Evolutionary conservation across 2,329 filamentous ascomycete species (phyloP), one percentile per base, ranked within the genome.

Genomic region (Ascochyta lentis): DNA sequence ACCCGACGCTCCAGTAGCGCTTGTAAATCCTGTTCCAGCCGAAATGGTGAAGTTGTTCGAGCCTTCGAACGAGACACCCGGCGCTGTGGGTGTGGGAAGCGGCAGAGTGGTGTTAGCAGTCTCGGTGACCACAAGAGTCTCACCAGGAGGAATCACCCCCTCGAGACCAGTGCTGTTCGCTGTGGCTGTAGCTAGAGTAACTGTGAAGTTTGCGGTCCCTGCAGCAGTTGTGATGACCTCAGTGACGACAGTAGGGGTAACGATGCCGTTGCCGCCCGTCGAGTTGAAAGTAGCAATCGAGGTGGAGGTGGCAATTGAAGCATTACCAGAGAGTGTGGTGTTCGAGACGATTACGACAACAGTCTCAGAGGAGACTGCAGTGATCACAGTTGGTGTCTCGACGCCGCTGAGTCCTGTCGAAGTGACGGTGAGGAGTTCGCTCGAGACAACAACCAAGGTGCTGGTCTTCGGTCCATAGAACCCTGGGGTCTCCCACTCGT

Each of bases 361-460:
- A 9, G 52, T 55, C 41, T 50, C 41, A 16, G 52, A 55, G 1
- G 52, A 54, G 10, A 49, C 33, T 16, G 52, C 35, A 37, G 52
- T 54, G 19, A 49, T 41, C 0, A 49, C 45, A 22, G 50, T 55
- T 19, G 60, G 49, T 13, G 37, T 49, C 49, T 61, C 53, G 2
- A 61, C 51, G 12, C 57, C 55, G 16, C 26, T 39, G 12, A 52
- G 41, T 4, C 60, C 60, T 10, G 64, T 68, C 15, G 60, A 56
- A 9, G 57, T 60, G 6, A 41, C 45, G 15, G 55, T 61, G 22
- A 35, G 29, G 6, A 53, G 26, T 6, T 44, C 37, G 38, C 52
- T 55, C 13, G 58, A 60, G 9, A 46, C 23, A 24, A 52, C 46
- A 12, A 56, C 35, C 19, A 55, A 16, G 2, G 41, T 44, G 46